Percentiles rank a stretch among this genome's conserved stretches.
phyloP scores from a whole-genome alignment of 2,329 filamentous ascomycete species.

The Verticillium isaacii region DNA sequence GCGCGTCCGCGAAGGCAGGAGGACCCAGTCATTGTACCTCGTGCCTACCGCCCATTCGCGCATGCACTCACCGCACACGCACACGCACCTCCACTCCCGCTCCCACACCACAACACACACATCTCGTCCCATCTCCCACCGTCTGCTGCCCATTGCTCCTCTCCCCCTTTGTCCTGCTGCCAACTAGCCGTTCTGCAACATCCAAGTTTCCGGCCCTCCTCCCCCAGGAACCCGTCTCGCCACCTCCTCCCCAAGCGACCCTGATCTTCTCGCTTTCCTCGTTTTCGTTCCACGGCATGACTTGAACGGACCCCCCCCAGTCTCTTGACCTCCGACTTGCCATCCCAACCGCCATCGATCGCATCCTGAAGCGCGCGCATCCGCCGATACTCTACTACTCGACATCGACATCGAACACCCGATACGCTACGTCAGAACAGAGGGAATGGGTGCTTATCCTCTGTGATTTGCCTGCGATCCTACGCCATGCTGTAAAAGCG shows the following conservation, averaged over 20 bases:
- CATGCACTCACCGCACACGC: background rate
- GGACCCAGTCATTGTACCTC: background rate
- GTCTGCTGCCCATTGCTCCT: background rate
- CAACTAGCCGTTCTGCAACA: background rate
- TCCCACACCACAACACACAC: background rate
- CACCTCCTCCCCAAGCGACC: background rate
- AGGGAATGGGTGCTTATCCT: background rate
- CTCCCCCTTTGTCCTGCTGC: background rate
- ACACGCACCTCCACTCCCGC: background rate
- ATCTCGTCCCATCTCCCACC: background rate
- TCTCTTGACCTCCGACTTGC: background rate
- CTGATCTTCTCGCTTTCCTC: background rate
- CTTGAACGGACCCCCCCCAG: background rate
- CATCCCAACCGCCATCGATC: background rate
- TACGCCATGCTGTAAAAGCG: background rate
- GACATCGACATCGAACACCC: background rate
- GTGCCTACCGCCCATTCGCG: slow-evolving; percentile 1
- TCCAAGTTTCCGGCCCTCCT: background rate
- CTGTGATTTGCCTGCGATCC: background rate
- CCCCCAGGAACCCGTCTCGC: background rate
- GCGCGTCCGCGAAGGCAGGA: slow-evolving; percentile 10
- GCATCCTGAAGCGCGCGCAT: background rate
- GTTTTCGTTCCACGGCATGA: background rate
- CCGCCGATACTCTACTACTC: background rate
- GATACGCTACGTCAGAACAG: background rate